Base-by-base conservation (phyloP, 208 protist species). In the Leishmania mexicana region DNA sequence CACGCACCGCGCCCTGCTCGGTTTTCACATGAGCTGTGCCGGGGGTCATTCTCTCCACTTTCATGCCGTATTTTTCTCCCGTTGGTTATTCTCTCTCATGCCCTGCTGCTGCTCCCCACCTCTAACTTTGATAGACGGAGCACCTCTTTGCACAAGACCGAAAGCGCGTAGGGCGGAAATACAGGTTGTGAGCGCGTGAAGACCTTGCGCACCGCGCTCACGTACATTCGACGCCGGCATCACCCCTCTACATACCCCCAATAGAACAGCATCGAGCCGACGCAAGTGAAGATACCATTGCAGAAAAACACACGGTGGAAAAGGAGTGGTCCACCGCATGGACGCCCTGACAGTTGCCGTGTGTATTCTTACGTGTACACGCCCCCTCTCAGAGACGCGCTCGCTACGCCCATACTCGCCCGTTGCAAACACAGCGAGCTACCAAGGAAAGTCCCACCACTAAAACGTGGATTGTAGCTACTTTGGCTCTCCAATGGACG, bases 401-500 rank as follows among this genome's bases (percentile, higher is more conserved):
- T 17, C 31, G 31, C 62, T 5, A 13, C 11, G 51, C 4, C 13
- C 13, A 6, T 19, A 68, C 11, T 7, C 31, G 31, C 15, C 13
- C 28, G 28, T 13, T 19, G 62, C 31, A 68, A 31, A 35, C 62
- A 17, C 15, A 68, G 13, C 40, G 31, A 24, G 3, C 3, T 40
- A 13, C 0, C 13, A 17, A 17, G 15, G 17, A 38, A 35, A 0
- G 49, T 45, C 2, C 47, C 47, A 13, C 10, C 4, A 40, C 28
- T 21, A 8, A 19, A 68, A 40, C 28, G 31, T 19, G 15, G 15
- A 31, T 13, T 68, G 31, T 1, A 19, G 8, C 31, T 68, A 0
- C 31, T 2, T 24, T 5, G 0, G 10, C 10, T 24, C 62, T 57
- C 28, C 3, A 5, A 85, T 86, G 83, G 83, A 83, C 47, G 67